These are phyloP conservation scores for Cladophialophora carrionii DNA, from an alignment of 2,329 filamentous ascomycete species.

Conservation along the genomic window DNA sequence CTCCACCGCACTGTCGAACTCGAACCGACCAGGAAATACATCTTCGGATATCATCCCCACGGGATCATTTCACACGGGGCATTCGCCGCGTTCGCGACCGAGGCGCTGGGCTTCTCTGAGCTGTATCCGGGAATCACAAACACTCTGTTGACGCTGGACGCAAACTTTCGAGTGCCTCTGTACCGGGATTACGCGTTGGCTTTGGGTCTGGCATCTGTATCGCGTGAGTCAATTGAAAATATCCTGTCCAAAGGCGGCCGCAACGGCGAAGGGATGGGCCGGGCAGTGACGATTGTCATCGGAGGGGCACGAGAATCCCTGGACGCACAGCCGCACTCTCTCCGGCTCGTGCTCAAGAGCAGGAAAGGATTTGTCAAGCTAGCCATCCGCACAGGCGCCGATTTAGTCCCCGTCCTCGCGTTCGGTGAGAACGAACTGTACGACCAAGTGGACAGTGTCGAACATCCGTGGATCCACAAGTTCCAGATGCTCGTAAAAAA, in stretches of 20 bases:
- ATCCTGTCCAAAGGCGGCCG: slow-evolving; percentile 76
- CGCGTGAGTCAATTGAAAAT: slow-evolving; percentile 88
- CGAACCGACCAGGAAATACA: slow-evolving; percentile 82
- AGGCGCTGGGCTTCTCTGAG: slow-evolving; percentile 81
- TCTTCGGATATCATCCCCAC: slow-evolving; percentile 96
- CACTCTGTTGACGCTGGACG: slow-evolving; percentile 88
- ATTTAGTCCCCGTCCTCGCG: slow-evolving; percentile 85
- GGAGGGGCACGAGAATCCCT: slow-evolving; percentile 91
- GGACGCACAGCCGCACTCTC: slow-evolving; percentile 75
- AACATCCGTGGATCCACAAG: slow-evolving; percentile 77
- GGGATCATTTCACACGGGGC: slow-evolving; percentile 98
- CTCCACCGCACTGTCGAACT: slow-evolving; percentile 84
- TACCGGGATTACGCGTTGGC: slow-evolving; percentile 93
- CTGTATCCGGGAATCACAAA: slow-evolving; percentile 96
- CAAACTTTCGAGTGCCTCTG: slow-evolving; percentile 90
- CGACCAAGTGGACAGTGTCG: slow-evolving; percentile 77
- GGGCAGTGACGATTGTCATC: slow-evolving; percentile 94
- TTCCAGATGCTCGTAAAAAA: slow-evolving; percentile 83
- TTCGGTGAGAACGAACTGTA: slow-evolving; percentile 98
- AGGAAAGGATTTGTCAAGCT: slow-evolving; percentile 94
- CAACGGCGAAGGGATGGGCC: slow-evolving; percentile 81
- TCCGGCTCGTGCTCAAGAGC: slow-evolving; percentile 77
- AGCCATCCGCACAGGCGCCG: slow-evolving; percentile 87
- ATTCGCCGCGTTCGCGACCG: slow-evolving; percentile 87
- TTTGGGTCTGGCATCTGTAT: slow-evolving; percentile 86